Evolutionary conservation across 2,329 filamentous ascomycete species (phyloP).

Genomic region (Xylariomycetidae sp.): DNA sequence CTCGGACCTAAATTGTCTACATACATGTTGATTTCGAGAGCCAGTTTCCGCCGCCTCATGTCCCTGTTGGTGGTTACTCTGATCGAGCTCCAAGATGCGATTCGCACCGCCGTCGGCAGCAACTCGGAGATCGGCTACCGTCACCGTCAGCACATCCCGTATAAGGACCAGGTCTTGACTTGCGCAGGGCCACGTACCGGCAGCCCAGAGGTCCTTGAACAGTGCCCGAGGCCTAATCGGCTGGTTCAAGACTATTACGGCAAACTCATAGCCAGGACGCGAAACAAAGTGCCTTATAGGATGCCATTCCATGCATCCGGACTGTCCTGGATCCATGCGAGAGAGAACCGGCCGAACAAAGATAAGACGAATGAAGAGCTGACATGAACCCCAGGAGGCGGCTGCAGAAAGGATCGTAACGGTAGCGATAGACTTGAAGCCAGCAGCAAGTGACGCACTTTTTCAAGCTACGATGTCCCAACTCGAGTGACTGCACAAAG

Average conservation of each 20-base stretch:
- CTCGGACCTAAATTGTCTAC: too few relatives aligned
- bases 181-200: conserved; percentile 12
- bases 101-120: conserved; percentile 94
- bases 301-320: conserved; percentile 29
- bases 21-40: conserved; percentile 4
- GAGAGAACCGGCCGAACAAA: too few relatives aligned
- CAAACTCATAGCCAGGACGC: conserved; percentile 30
- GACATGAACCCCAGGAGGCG: too few relatives aligned
- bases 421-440: too few relatives aligned
- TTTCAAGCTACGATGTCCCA: too few relatives aligned
- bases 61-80: conserved; percentile 4
- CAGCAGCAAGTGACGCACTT: too few relatives aligned
- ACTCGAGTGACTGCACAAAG: too few relatives aligned
- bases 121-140: conserved; percentile 57
- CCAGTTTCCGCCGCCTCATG: neutral
- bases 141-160: conserved; percentile 14
- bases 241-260: conserved; percentile 56
- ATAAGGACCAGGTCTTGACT: neutral
- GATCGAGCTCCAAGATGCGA: conserved; percentile 47
- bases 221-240: conserved; percentile 36
- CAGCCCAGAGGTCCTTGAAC: conserved; percentile 22
- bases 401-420: too few relatives aligned
- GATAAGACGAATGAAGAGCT: too few relatives aligned
- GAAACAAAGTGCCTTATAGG: conserved; percentile 23
- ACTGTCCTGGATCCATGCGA: too few relatives aligned